Percentiles rank a stretch among this genome's conserved stretches.
Conservation (phyloP, 257 asterid species). For the Asclepias syriaca region DNA sequence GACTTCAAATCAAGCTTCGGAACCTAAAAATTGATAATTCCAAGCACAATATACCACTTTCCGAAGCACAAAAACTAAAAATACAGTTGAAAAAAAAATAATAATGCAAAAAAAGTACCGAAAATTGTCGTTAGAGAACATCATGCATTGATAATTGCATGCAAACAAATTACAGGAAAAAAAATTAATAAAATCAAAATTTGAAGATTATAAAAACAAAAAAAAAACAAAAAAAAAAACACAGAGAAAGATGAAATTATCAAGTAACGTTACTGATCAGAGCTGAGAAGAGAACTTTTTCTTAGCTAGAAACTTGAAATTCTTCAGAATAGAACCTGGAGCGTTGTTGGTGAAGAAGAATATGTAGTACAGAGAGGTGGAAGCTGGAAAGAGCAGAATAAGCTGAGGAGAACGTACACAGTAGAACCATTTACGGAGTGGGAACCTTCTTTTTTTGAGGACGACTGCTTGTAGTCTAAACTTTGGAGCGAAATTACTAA, state of each 20-base stretch:
- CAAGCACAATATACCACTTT: not conserved
- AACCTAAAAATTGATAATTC: not conserved
- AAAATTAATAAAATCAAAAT: no score
- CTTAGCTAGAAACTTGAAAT: not conserved
- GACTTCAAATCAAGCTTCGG: not conserved
- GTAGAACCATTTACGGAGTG: not conserved
- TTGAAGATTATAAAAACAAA: not conserved
- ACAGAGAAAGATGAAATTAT: not conserved
- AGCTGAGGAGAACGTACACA: not conserved
- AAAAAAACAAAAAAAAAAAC: not conserved
- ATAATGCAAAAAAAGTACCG: not conserved
- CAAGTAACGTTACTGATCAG: not conserved
- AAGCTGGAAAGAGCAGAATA: not conserved
- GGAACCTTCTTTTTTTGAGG: not conserved
- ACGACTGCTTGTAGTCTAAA: not conserved
- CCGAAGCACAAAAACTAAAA: not conserved
- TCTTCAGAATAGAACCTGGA: not conserved
- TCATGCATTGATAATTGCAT: not conserved
- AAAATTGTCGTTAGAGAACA: not conserved
- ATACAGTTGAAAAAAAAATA: not conserved
- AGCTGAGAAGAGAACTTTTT: not conserved
- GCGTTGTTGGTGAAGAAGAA: not conserved
- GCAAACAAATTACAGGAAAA: not conserved
- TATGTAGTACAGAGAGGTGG: not conserved
- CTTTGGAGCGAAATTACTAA: not conserved